Evolutionary conservation across 2,329 filamentous ascomycete species (phyloP).

Genomic region (Ophiognomonia clavigignenti-juglandacearum): DNA sequence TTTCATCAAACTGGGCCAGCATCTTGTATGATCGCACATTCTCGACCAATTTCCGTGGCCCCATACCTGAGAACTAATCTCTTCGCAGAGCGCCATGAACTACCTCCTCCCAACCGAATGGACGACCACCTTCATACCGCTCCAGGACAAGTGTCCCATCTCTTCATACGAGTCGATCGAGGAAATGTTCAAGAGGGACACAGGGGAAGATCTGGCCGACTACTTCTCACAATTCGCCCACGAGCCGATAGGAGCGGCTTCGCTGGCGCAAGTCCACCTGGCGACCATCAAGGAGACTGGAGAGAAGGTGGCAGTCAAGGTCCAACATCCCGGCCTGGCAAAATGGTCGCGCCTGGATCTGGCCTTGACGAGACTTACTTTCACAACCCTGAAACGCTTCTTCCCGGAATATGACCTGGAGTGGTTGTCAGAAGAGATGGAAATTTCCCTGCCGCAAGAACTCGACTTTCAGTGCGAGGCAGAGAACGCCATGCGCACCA

Average conservation of each 20-base stretch:
- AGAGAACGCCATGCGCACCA: slow-evolving; percentile 73
- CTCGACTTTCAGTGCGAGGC: slow-evolving; percentile 86
- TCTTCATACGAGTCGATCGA: slow-evolving; percentile 84
- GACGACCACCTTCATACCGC: slow-evolving; percentile 91
- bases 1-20: slow-evolving; percentile 96
- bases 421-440: slow-evolving; percentile 93
- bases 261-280: slow-evolving; percentile 88
- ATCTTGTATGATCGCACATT: slow-evolving; percentile 57
- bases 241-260: slow-evolving; percentile 84
- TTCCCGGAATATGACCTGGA: slow-evolving; percentile 98
- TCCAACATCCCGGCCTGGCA: slow-evolving; percentile 85
- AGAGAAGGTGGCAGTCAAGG: slow-evolving; percentile 89
- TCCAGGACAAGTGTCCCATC: slow-evolving; percentile 93
- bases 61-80: no score
- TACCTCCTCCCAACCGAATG: slow-evolving; percentile 88
- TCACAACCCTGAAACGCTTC: slow-evolving; percentile 82
- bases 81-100: slow-evolving; percentile 80
- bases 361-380: slow-evolving; percentile 80
- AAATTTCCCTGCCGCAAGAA: slow-evolving; percentile 82
- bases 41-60: no score
- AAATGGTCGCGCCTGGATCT: slow-evolving; percentile 90
- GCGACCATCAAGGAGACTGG: slow-evolving; percentile 81
- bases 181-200: slow-evolving; percentile 81
- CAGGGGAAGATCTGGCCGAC: slow-evolving; percentile 70
- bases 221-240: slow-evolving; percentile 81